phyloP scores from a whole-genome alignment of 345 rosid genomes.

The Turnera subulata region DNA sequence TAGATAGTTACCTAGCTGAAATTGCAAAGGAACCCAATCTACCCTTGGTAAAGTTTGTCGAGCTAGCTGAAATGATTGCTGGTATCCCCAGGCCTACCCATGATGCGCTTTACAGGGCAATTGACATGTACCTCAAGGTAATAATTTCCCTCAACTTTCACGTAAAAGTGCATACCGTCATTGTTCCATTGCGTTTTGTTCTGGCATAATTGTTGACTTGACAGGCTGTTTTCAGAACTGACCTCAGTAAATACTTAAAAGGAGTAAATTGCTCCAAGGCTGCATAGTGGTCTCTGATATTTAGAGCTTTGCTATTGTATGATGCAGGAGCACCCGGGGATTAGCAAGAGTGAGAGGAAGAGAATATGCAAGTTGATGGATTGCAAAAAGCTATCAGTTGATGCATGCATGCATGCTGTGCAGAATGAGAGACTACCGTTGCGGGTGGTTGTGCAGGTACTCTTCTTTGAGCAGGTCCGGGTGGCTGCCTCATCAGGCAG shows the following conservation, averaged over 20 bases:
- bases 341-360: constrained; percentile 78
- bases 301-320: background rate
- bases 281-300: constrained; percentile 4
- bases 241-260: background rate
- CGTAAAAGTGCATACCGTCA: too few species aligned
- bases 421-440: constrained; percentile 80
- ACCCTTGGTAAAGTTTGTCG: constrained; percentile 47
- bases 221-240: too few species aligned
- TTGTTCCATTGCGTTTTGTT: too few species aligned
- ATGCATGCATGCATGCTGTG: constrained; percentile 82
- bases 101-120: constrained; percentile 78
- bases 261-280: background rate
- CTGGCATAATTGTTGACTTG: too few species aligned
- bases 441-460: constrained; percentile 75
- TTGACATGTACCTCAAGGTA: constrained; percentile 81
- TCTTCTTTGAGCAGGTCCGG: constrained; percentile 79
- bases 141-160: background rate
- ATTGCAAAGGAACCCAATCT: constrained; percentile 68
- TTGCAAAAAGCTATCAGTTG: constrained; percentile 77
- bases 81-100: constrained; percentile 67
- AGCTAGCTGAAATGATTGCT: constrained; percentile 63
- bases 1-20: constrained; percentile 76
- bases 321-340: constrained; percentile 65
- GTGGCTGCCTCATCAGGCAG: constrained; percentile 69
- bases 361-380: constrained; percentile 84